Evolutionary conservation across 805 yeast genomes (phyloP).

Genomic region (Wickerhamomyces kurtzmanii): DNA sequence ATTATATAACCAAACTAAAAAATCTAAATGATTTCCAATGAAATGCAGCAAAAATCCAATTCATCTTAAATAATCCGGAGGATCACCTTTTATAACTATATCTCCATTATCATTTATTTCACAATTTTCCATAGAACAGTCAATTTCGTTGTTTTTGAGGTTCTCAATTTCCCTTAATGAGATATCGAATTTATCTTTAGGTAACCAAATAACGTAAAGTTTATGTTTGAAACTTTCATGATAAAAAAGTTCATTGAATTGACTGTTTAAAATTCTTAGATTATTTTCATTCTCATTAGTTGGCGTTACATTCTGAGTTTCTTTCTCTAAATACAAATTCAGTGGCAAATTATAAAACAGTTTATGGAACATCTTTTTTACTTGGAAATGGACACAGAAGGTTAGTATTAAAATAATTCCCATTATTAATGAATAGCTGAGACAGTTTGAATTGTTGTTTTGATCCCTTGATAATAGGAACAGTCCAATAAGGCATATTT

Average conservation of each 20-base stretch:
- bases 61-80: slow-evolving; percentile 12
- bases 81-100: slow-evolving; percentile 8
- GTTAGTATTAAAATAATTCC: slow-evolving; percentile 41
- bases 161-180: slow-evolving; percentile 6
- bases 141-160: slow-evolving; percentile 14
- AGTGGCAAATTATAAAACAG: slow-evolving; percentile 28
- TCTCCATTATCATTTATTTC: slow-evolving; percentile 13
- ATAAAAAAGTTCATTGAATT: slow-evolving; percentile 14
- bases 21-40: background rate
- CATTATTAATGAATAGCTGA: slow-evolving; percentile 43
- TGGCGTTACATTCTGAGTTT: background rate
- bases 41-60: background rate
- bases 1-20: background rate
- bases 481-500: slow-evolving; percentile 68
- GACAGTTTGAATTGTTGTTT: slow-evolving; percentile 31
- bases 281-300: background rate
- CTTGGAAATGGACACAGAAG: slow-evolving; percentile 42
- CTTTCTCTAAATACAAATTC: slow-evolving; percentile 2
- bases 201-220: slow-evolving; percentile 13
- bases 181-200: slow-evolving; percentile 10
- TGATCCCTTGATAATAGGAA: slow-evolving; percentile 51
- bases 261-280: background rate
- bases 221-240: slow-evolving; percentile 15
- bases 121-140: slow-evolving; percentile 9
- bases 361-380: slow-evolving; percentile 31